Percentiles rank a stretch among this genome's conserved stretches.
These are phyloP conservation scores for Kluyveromyces wickerhamii DNA, from an alignment of 805 yeast genomes.

Conservation along the genomic window DNA sequence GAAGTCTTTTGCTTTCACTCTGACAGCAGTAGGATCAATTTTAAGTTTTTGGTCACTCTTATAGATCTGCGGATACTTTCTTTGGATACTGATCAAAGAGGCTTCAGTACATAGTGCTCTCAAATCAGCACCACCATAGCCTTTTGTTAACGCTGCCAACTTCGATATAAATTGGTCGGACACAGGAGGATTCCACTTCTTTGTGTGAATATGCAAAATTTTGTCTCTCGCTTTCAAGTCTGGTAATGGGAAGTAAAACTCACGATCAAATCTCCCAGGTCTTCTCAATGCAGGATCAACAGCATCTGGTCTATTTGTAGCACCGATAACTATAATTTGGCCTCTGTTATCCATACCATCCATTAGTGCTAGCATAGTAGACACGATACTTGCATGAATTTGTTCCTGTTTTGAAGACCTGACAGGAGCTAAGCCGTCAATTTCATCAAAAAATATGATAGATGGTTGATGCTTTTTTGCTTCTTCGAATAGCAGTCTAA, in stretches of 20 bases:
- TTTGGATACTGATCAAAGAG: conserved; percentile 83
- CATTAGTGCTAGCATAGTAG: conserved; percentile 91
- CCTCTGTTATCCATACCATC: conserved; percentile 99
- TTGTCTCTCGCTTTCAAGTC: conserved; percentile 69
- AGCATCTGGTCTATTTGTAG: conserved; percentile 95
- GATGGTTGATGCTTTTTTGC: conserved; percentile 95
- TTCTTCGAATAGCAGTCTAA: conserved; percentile 85
- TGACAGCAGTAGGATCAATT: conserved; percentile 63
- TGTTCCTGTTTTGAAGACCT: conserved; percentile 97
- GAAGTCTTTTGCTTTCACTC: conserved; percentile 76
- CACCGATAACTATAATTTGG: conserved; percentile 96
- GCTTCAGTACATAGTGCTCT: conserved; percentile 94
- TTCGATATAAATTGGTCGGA: conserved; percentile 48
- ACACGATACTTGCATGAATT: conserved; percentile 94
- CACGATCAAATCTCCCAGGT: conserved; percentile 96
- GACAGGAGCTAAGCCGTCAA: conserved; percentile 97
- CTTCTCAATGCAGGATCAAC: conserved; percentile 97
- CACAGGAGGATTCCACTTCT: conserved; percentile 78
- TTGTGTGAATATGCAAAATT: conserved; percentile 79
- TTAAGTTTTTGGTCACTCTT: conserved; percentile 60
- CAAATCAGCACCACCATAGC: conserved; percentile 97
- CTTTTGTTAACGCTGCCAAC: conserved; percentile 78
- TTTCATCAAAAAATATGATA: conserved; percentile 94
- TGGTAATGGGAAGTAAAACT: conserved; percentile 92
- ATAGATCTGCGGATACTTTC: conserved; percentile 91